Evolutionary conservation across 2,329 filamentous ascomycete species (phyloP), one percentile per base, ranked within the genome.

Genomic region (Nigrospora sphaerica): DNA sequence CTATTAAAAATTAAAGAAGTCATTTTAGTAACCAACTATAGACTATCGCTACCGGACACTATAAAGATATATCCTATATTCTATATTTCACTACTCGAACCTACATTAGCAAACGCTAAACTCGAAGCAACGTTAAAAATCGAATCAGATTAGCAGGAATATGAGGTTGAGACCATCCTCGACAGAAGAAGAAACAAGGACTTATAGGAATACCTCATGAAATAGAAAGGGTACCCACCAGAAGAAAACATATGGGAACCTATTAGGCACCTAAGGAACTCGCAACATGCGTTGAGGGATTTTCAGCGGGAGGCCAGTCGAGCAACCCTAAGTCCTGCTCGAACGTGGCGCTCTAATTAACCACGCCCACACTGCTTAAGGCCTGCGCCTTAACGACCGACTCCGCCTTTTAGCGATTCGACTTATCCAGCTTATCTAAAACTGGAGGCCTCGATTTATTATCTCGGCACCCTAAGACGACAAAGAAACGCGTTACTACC

Each of bases 51-150:
- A 46, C 28, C 12, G 12, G 34, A 46, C 5, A 34, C 23, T 17
- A 46, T 46, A 40, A 13, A 14, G 6, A 46, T 46, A 23, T 33
- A 46, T 32, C 31, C 11, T 14, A 32, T 46, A 32, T 46, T 46
- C 17, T 37, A 32, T 28, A 32, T 39, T 11, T 46, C 28, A 16
- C 12, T 19, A 12, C 23, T 46, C 17, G 16, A 40, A 23, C 17
- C 34, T 40, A 18, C n/a, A 33, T n/a, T 33, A 16, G 7, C 7
- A 14, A 32, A 31, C 13, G 23, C 17, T 13, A 14, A 28, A 40
- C 18, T 31, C 18, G 18, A 40, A 23, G 31, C 14, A 18, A 23
- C 7, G n/a, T 16, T 40, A 40, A 11, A 40, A 31, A 10, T 42
- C 3, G 33, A 23, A 6, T 10, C n/a, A 23, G n/a, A 40, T 40